Percentiles rank a stretch among this genome's conserved stretches.
Evolutionary conservation across 352 stramenopile species (phyloP).

Genomic region (Plasmopara muralis): DNA sequence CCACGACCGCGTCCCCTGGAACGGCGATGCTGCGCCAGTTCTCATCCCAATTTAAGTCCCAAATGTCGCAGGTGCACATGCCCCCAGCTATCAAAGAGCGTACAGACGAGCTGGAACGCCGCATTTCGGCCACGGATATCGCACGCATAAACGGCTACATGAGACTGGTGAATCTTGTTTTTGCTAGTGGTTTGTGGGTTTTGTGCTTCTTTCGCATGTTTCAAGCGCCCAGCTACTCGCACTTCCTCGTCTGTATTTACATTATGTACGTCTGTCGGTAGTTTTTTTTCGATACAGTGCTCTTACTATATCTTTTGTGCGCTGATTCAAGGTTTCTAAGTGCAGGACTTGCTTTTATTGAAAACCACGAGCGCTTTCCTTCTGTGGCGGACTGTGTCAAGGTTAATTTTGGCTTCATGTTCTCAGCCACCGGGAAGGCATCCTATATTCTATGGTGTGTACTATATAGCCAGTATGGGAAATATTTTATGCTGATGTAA

Average conservation of each 20-base stretch:
- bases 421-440: slow-evolving; percentile 75
- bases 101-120: slow-evolving; percentile 60
- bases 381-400: slow-evolving; percentile 73
- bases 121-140: slow-evolving; percentile 75
- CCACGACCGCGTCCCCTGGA: neutral
- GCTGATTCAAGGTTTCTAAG: slow-evolving; percentile 40
- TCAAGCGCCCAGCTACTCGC: slow-evolving; percentile 62
- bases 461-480: neutral
- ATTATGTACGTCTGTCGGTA: slow-evolving; percentile 47
- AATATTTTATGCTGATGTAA: slow-evolving; percentile 5
- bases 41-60: slow-evolving; percentile 25
- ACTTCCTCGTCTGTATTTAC: slow-evolving; percentile 82
- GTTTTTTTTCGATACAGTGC: neutral
- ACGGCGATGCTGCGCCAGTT: slow-evolving; percentile 23
- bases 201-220: slow-evolving; percentile 80
- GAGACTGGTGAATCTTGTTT: slow-evolving; percentile 70
- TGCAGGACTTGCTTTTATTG: slow-evolving; percentile 63
- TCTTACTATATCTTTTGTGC: neutral
- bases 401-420: slow-evolving; percentile 87
- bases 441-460: slow-evolving; percentile 79
- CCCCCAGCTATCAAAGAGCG: slow-evolving; percentile 60
- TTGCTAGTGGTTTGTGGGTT: slow-evolving; percentile 48
- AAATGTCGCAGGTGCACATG: slow-evolving; percentile 52
- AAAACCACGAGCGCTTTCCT: slow-evolving; percentile 82
- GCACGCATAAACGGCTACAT: slow-evolving; percentile 84